These are phyloP conservation scores for Podospora didyma DNA, from an alignment of 495 filamentous ascomycete species.

Conservation along the genomic window DNA sequence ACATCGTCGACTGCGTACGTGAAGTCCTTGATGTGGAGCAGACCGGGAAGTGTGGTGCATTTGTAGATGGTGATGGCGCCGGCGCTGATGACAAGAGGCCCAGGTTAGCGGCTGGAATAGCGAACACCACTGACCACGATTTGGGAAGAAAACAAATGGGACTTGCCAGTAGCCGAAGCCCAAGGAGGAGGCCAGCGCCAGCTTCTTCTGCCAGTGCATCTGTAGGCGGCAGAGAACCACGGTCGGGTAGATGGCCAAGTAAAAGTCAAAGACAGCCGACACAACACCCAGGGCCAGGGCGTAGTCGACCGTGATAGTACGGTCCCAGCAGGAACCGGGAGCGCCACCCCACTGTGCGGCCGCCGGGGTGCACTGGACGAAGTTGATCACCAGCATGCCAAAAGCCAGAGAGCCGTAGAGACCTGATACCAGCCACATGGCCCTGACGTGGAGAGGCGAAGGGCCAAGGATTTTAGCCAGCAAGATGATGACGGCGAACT, in stretches of 20 bases:
- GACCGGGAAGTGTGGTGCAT: conserved; percentile 13
- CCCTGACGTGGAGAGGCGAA: background rate
- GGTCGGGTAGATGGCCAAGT: conserved; percentile 35
- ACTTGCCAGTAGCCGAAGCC: conserved; percentile 27
- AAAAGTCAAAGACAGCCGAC: conserved; percentile 25
- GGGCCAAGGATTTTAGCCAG: conserved; percentile 21
- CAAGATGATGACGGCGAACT: conserved; percentile 24
- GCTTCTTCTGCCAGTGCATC: conserved; percentile 24
- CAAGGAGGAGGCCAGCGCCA: conserved; percentile 17
- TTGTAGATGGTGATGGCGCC: conserved; percentile 19
- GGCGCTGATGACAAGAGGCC: conserved; percentile 9
- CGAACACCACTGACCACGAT: too few relatives aligned
- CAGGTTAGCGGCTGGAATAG: background rate
- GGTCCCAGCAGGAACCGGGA: conserved; percentile 16
- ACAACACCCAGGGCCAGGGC: conserved; percentile 12
- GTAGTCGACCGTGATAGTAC: conserved; percentile 16
- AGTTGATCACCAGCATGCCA: conserved; percentile 21
- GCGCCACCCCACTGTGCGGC: conserved; percentile 17
- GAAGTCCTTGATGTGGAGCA: conserved; percentile 14
- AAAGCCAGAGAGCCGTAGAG: conserved; percentile 9
- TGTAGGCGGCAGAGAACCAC: conserved; percentile 43
- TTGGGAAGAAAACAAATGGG: background rate
- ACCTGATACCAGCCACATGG: conserved; percentile 21
- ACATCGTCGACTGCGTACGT: conserved; percentile 22
- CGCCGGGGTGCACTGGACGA: conserved; percentile 22